Base-by-base conservation (phyloP, 495 filamentous ascomycete species). In the Penicillium turbatum region DNA sequence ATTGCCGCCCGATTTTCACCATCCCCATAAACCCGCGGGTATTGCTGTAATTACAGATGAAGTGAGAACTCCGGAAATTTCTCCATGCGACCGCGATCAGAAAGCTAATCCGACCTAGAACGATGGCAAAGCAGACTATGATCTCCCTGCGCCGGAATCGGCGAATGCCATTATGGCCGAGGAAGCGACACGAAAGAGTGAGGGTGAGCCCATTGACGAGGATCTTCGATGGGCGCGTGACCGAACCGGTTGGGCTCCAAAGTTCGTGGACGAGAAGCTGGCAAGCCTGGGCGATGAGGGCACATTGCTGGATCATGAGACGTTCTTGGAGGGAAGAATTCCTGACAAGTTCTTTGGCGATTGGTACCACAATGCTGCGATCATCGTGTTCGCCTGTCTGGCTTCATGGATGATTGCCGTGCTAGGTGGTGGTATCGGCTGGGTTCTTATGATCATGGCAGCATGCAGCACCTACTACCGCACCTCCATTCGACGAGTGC, bases 361-460 rank as follows among this genome's bases (percentile, higher is more conserved):
- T 62, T 99, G 93, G 93, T 97, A 97, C 68, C 90, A 97, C 67
- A 97, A 99, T 69, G 85, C 91, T 13, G 93, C 73, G 24, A 76
- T 97, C 50, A 97, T 99, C 57, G 77, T 89, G 38, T 97, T 99
- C 62, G 90, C 93, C 21, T 96, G 90, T 61, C 76, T 99, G 21
- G 75, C 82, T 21, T 96, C 92, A 2, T 99, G 92, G 92, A 71
- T 96, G 4, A 72, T 96, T 36, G 93, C 92, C 11, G 75, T 91
- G 8, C 73, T 97, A 9, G 95, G 93, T 43, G 92, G 92, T 54
- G 93, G 93, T 29, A 76, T 99, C 5, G 92, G 79, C 24, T 97
- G 93, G 93, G 79, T 97, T 39, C 87, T 97, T 59, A 76, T 96
- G 54, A 78, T 97, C 48, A 95, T 97, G 90, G 89, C 89, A 21